phyloP scores from a whole-genome alignment of 768 basidiomycete species.

The Tylopilus subfusipes region DNA sequence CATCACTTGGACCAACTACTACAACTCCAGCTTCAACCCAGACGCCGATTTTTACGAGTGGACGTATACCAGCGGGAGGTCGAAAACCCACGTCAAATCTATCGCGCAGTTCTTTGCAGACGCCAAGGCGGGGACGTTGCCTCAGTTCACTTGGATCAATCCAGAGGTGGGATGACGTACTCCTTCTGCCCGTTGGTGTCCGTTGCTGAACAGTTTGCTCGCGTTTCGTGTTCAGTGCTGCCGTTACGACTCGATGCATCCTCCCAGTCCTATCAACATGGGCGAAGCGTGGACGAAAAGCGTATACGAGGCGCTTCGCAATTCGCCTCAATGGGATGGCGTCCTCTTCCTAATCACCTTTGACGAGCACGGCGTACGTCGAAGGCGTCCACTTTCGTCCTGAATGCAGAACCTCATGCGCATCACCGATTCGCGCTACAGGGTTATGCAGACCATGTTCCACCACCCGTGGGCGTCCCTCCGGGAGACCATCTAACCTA shows the following conservation, averaged over 20 bases:
- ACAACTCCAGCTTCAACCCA: constrained; percentile 27
- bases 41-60: constrained; percentile 23
- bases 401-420: neutral
- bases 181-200: neutral
- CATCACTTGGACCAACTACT: constrained; percentile 25
- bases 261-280: constrained; percentile 24
- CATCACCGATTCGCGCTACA: neutral
- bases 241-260: constrained; percentile 25
- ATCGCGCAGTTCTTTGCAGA: constrained; percentile 19
- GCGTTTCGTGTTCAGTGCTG: constrained; percentile 16
- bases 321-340: constrained; percentile 23
- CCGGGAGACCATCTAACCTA: constrained; percentile 24
- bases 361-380: constrained; percentile 26
- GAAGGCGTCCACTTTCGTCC: neutral
- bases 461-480: constrained; percentile 21
- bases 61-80: constrained; percentile 17
- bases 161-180: constrained; percentile 18
- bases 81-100: constrained; percentile 13
- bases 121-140: constrained; percentile 21
- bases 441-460: constrained; percentile 25
- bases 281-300: constrained; percentile 25
- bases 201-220: neutral
- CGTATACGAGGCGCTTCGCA: constrained; percentile 24
- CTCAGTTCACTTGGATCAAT: constrained; percentile 27
- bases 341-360: constrained; percentile 23